Evolutionary conservation across 495 filamentous ascomycete genomes (phyloP), one percentile per base, ranked within the genome.

Genomic region (Lasiosphaeris hirsuta): DNA sequence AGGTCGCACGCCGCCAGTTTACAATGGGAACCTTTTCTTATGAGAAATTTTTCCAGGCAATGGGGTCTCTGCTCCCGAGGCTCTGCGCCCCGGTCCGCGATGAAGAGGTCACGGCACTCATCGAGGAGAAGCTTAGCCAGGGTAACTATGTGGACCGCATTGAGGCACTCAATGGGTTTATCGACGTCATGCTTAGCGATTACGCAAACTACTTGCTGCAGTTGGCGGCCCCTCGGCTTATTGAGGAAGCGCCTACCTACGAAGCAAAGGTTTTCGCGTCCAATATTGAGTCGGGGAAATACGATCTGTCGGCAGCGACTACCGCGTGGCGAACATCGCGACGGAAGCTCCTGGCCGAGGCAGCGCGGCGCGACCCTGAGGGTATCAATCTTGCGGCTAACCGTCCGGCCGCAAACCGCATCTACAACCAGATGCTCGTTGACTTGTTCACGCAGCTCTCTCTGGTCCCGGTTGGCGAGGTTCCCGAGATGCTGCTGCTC

Each of bases 71-170:
- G 39, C 78, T 98, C n/a, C 95, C 95, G 13, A 89, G 89, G 63
- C 87, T 98, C 15, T 98, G 94, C 69, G 92, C 94, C 4, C 94
- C 95, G 2, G 87, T 91, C 55, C 83, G 94, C 2, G 94, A 98
- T 60, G 85, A 82, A 9, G 86, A 90, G 64, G 90, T 96, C 43
- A 89, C 91, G 64, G 84, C 79, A 1, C 81, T 97, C 17, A 75
- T 86, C 2, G 85, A 90, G 17, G 85, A 90, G 63, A 86, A 76
- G 18, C 83, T 87, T 4, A 71, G 72, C 36, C 68, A 79, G n/a
- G 88, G 87, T 1, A 88, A 91, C 69, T 85, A 92, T 44, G 92
- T 96, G 15, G 86, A 90, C 61, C 88, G 92, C 46, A 77, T 97
- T 4, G 86, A 91, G 53, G 85, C 88, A 34, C 75, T 97, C 30